Evolutionary conservation across 2,329 filamentous ascomycete genomes (phyloP).

Genomic region (Thelonectria discophora): DNA sequence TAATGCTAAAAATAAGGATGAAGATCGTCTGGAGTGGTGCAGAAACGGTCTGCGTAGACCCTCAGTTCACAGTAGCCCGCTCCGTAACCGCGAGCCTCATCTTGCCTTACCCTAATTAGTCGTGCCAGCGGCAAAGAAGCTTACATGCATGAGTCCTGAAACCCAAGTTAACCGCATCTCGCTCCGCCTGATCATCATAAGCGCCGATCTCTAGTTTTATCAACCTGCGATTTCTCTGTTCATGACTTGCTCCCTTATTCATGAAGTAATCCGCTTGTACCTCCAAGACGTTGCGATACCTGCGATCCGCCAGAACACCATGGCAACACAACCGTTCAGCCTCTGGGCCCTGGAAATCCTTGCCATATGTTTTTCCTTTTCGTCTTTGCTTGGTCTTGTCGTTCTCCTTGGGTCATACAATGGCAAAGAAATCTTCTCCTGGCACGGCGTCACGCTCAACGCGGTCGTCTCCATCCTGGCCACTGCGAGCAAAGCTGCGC

Average conservation of each 20-base stretch:
- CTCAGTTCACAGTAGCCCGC: too few species aligned
- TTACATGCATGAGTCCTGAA: neutral
- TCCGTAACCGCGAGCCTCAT: too few species aligned
- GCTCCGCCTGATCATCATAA: neutral
- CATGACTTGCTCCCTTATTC: neutral
- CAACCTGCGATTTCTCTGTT: neutral
- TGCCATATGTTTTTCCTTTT: neutral
- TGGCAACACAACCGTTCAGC: neutral
- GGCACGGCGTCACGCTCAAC: conserved; percentile 32
- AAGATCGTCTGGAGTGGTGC: too few species aligned
- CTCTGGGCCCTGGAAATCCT: neutral
- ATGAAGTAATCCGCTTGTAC: neutral
- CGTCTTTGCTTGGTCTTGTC: neutral
- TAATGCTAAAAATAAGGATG: too few species aligned
- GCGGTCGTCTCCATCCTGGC: conserved; percentile 30
- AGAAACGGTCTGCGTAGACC: too few species aligned
- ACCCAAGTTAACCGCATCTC: neutral
- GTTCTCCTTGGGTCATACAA: conserved; percentile 3
- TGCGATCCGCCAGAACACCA: neutral
- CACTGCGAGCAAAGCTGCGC: conserved; percentile 19
- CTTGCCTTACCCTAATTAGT: too few species aligned
- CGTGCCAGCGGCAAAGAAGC: too few species aligned
- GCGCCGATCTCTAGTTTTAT: neutral
- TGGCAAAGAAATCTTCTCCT: conserved; percentile 24
- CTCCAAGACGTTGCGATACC: neutral